Base-by-base conservation (phyloP, 2,329 filamentous ascomycete species). In the Nigrospora oryzae region DNA sequence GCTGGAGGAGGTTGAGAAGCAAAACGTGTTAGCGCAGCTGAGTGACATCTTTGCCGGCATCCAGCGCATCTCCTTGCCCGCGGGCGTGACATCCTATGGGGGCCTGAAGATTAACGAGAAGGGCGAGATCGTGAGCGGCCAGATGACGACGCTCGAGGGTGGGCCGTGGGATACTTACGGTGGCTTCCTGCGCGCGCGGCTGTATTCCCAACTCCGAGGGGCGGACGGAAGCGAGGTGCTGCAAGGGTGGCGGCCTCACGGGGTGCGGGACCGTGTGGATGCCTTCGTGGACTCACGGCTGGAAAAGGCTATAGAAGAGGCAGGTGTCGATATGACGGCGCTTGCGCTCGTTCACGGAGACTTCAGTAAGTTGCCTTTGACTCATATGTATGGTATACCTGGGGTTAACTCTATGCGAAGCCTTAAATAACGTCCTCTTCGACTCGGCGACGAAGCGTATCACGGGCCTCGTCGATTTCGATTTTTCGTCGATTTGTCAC, bases 391-490 rank as follows among this genome's bases (percentile, higher is more conserved):
- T 23, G 19, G 19, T 23, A 23, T 4, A 6, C 19, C 19, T 23
- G 19, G 19, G 19, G 28, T 19, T 33, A 15, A 17, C n/a, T 17
- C n/a, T 36, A 28, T 16, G 15, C 11, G 15, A n/a, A 58, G 56
- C 52, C 2, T 57, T 36, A 36, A 53, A 56, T 37, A 59, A 60
- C 36, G 42, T 58, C 4, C 48, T 58, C 7, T 56, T 38, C 35
- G 51, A 60, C 31, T 33, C 36, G 2, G 40, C 5, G 5, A 50
- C 49, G 3, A 50, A 47, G 13, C 45, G 38, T 13, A 44, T 59
- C 37, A 56, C 55, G 0, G 52, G 45, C 3, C 19, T 59, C 5
- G 40, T 60, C 13, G 57, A 59, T 32, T 59, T 58, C 36, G 57
- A 59, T 46, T 59, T 40, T 15, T 47, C 55, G 2, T 43, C 30